Conservation (phyloP, 2,329 filamentous ascomycete genomes). For the Davidsoniella eucalypti region DNA sequence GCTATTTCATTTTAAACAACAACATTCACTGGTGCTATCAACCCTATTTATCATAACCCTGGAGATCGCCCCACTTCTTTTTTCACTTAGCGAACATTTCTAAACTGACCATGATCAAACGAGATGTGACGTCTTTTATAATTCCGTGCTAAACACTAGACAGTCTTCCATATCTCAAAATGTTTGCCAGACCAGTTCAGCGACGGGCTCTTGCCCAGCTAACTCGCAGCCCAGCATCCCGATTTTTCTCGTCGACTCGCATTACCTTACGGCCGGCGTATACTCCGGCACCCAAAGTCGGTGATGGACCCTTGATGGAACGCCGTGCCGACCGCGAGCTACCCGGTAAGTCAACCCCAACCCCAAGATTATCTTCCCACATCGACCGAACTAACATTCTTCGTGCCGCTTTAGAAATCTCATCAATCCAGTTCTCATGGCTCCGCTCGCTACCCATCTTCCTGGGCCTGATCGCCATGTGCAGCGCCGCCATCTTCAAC, state of each 20-base stretch:
- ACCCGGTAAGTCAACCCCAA: constrained; percentile 32
- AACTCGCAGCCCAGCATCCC: background rate
- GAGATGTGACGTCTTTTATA: background rate
- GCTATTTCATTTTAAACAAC: no score
- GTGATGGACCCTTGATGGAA: constrained; percentile 48
- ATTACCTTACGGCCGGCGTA: constrained; percentile 28
- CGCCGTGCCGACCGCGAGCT: constrained; percentile 49
- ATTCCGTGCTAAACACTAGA: background rate
- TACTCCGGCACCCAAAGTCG: constrained; percentile 38
- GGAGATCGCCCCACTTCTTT: background rate
- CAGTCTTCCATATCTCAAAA: background rate
- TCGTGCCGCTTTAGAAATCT: constrained; percentile 21
- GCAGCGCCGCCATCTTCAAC: constrained; percentile 87
- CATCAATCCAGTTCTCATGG: constrained; percentile 41
- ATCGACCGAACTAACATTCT: background rate
- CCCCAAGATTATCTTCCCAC: background rate
- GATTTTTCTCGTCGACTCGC: background rate
- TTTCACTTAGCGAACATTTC: background rate
- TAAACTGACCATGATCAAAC: background rate
- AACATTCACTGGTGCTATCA: background rate
- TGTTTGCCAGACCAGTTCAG: constrained; percentile 11
- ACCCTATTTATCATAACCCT: constrained; percentile 1
- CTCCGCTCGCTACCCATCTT: constrained; percentile 66
- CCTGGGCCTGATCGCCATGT: constrained; percentile 49
- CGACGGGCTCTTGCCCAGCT: constrained; percentile 3